Base-by-base conservation (phyloP, 768 basidiomycete species). In the Mycena olivaceomarginata region DNA sequence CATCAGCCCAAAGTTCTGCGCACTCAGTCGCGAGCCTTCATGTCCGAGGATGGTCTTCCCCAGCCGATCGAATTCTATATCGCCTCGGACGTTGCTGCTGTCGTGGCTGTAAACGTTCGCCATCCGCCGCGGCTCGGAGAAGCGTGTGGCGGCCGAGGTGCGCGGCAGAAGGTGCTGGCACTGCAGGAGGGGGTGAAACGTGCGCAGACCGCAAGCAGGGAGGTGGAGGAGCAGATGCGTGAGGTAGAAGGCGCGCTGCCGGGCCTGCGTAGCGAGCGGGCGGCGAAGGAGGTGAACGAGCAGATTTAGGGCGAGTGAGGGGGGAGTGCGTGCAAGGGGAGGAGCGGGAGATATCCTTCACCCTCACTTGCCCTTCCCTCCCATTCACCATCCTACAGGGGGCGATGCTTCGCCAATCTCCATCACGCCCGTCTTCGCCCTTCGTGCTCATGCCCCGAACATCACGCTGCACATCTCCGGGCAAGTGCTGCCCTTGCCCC, bases 61-160 rank as follows among this genome's bases (percentile, higher is more conserved):
- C 97, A 99, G 81, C 98, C 98, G 57, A 99, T 99, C 87, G 98
- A 99, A 84, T 99, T 98, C 91, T 99, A 99, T 89, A 95, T 99
- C 81, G 98, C 98, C 8, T 99, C 98, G 2, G 98, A 99, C 82
- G 98, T 98, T 37, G 88, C 96, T 31, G 98, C 98, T 69, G 94
- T 99, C 81, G 93, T 99, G 80, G 98, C 89, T 92, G 31, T 91
- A n/a, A n/a, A n/a, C n/a, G n/a, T n/a, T n/a, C n/a, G n/a, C n/a
- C n/a, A n/a, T n/a, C n/a, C n/a, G n/a, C n/a, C n/a, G n/a, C n/a
- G n/a, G n/a, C n/a, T n/a, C n/a, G n/a, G n/a, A n/a, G n/a, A n/a
- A n/a, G n/a, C n/a, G n/a, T n/a, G n/a, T n/a, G n/a, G n/a, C n/a
- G n/a, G n/a, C n/a, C n/a, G n/a, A n/a, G n/a, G 97, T 20, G 93